Conservation (phyloP, 108 stramenopile genomes). For the Nitzschia sp. region DNA sequence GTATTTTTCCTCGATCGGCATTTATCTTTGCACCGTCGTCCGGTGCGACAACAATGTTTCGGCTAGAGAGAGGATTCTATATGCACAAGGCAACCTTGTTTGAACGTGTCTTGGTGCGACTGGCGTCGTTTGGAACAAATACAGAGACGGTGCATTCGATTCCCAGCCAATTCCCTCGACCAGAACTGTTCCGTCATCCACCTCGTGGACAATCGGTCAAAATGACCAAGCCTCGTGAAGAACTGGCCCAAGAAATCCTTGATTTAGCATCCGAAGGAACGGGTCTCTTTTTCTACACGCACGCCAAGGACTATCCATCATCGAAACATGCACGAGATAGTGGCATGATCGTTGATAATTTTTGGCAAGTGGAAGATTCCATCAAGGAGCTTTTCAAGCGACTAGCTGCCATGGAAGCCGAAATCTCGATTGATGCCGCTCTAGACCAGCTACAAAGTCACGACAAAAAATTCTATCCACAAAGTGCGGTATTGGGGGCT, state of each 20-base stretch:
- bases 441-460: neutral
- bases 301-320: neutral
- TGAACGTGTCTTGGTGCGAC: constrained; percentile 23
- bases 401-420: constrained; percentile 29
- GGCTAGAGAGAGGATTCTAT: constrained; percentile 32
- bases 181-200: constrained; percentile 4
- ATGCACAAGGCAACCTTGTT: constrained; percentile 19
- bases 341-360: neutral
- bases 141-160: constrained; percentile 4
- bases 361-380: constrained; percentile 25
- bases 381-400: constrained; percentile 22
- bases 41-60: constrained; percentile 22
- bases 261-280: constrained; percentile 18
- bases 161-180: neutral
- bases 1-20: constrained; percentile 23
- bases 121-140: constrained; percentile 30
- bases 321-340: neutral
- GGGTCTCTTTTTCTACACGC: constrained; percentile 25
- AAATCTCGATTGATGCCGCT: neutral
- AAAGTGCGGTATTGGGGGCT: neutral
- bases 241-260: constrained; percentile 25
- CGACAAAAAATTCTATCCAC: constrained; percentile 2
- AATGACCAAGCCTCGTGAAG: neutral
- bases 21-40: constrained; percentile 14
- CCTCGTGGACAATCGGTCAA: neutral